These are phyloP conservation scores for Verbascum thapsus DNA, from an alignment of 257 asterid genomes.

Conservation along the genomic window DNA sequence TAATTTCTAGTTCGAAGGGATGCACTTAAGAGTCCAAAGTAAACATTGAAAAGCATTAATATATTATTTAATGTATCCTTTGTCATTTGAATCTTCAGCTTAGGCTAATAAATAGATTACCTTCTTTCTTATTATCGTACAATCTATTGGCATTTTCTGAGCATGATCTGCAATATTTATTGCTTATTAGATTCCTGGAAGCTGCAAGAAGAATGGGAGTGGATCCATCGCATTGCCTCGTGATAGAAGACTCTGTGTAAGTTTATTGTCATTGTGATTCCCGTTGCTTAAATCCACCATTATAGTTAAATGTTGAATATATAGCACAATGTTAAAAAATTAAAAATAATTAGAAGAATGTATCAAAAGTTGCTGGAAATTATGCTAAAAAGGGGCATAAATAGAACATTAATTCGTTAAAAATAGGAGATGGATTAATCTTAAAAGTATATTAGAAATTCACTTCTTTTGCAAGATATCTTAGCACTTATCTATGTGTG, in stretches of 20 bases:
- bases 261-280: conserved; percentile 27
- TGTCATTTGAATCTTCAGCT: background rate
- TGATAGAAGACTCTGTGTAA: conserved; percentile 89
- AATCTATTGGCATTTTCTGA: conserved; percentile 16
- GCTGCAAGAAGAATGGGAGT: conserved; percentile 83
- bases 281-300: background rate
- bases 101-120: background rate
- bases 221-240: conserved; percentile 69
- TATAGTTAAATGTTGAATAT: no score
- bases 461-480: no score
- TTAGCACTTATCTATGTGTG: no score
- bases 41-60: background rate
- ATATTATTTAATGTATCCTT: conserved; percentile 5
- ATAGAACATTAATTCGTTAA: no score
- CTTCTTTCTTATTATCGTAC: conserved; percentile 18
- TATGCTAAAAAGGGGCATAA: no score
- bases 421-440: no score
- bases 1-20: conserved; percentile 18
- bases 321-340: no score
- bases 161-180: conserved; percentile 22
- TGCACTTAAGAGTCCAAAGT: background rate
- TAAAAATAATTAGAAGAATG: no score
- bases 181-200: conserved; percentile 70
- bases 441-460: no score
- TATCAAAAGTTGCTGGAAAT: no score